phyloP scores from a whole-genome alignment of 2,329 filamentous ascomycete species.

The Colletotrichum noveboracense region DNA sequence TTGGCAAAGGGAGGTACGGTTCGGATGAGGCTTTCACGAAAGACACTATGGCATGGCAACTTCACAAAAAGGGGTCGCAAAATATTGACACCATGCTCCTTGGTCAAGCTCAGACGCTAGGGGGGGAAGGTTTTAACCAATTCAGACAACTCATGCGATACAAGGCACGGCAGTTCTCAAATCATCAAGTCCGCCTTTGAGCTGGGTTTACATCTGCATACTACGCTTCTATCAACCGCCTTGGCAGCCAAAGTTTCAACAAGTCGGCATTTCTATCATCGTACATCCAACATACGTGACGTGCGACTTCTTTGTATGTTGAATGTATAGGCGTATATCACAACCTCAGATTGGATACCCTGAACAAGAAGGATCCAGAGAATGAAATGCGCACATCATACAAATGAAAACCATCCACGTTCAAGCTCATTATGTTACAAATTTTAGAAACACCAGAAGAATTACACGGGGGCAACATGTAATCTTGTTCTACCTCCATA shows the following conservation, averaged over 20 bases:
- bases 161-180: background rate
- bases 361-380: background rate
- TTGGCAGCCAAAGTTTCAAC: rapidly evolving
- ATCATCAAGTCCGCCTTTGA: background rate
- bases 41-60: background rate
- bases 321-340: background rate
- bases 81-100: background rate
- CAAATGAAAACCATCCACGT: background rate
- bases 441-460: background rate
- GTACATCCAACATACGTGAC: background rate
- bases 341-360: background rate
- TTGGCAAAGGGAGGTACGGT: rapidly evolving
- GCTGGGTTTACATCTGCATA: background rate
- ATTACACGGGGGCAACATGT: background rate
- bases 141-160: background rate
- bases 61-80: background rate
- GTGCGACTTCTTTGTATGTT: background rate
- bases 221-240: background rate
- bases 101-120: background rate
- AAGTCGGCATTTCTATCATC: background rate
- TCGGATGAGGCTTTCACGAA: background rate
- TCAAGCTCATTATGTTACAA: background rate
- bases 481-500: too few species aligned
- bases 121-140: background rate
- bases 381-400: background rate